Evolutionary conservation across 129 eudicot genomes (phyloP).

Genomic region (Helianthus annuus): DNA sequence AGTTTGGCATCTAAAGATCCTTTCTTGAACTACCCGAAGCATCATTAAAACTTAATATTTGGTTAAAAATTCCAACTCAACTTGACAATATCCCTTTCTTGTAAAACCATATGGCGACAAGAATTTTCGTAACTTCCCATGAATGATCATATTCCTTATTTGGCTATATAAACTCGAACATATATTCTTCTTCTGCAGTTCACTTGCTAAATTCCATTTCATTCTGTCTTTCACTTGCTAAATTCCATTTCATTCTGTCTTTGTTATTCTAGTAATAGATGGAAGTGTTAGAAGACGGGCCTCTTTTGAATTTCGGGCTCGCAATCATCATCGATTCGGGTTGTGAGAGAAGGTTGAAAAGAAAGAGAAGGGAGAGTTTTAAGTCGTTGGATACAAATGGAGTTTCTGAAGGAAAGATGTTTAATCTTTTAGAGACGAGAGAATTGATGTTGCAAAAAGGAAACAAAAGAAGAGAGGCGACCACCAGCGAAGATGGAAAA

Average conservation of each 20-base stretch:
- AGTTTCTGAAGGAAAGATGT: conserved; percentile 53
- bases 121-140: conserved; percentile 21
- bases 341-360: conserved; percentile 38
- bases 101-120: conserved; percentile 14
- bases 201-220: background rate
- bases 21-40: conserved; percentile 37
- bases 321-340: conserved; percentile 48
- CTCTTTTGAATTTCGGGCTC: conserved; percentile 53
- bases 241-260: background rate
- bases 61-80: conserved; percentile 14
- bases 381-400: conserved; percentile 21
- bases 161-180: conserved; percentile 26
- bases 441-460: conserved; percentile 59
- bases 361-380: conserved; percentile 38
- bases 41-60: conserved; percentile 15
- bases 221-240: background rate
- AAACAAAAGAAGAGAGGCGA: conserved; percentile 22
- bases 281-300: conserved; percentile 53
- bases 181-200: background rate
- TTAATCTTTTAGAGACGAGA: conserved; percentile 58
- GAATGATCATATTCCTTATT: conserved; percentile 1
- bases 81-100: conserved; percentile 21
- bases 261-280: conserved; percentile 6
- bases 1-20: conserved; percentile 23
- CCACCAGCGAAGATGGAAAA: conserved; percentile 36